These are phyloP conservation scores for Entomortierella beljakovae DNA, from an alignment of 192 early-diverging fungal species.

Conservation along the genomic window DNA sequence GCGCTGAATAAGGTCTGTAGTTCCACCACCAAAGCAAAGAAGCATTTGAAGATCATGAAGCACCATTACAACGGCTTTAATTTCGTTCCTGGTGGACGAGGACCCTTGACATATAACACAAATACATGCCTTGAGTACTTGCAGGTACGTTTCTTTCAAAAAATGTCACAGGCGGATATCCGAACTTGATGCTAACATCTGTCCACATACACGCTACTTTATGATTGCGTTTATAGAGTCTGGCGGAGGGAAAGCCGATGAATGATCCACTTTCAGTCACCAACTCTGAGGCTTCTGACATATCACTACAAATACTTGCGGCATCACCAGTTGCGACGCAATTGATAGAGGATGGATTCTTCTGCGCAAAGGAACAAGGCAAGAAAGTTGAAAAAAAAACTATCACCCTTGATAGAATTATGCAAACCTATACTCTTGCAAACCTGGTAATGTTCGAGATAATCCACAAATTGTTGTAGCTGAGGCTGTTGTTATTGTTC, in stretches of 20 bases:
- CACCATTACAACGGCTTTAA: conserved; percentile 42
- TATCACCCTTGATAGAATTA: conserved; percentile 23
- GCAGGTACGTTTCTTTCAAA: conserved; percentile 32
- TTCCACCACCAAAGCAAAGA: conserved; percentile 17
- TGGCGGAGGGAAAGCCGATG: conserved; percentile 13
- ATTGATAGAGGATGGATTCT: conserved; percentile 24
- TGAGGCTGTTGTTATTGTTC: conserved; percentile 22
- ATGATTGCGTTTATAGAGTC: conserved; percentile 23
- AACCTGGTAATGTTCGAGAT: conserved; percentile 28
- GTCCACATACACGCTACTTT: conserved; percentile 10
- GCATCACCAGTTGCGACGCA: conserved; percentile 35
- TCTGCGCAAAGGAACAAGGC: conserved; percentile 24
- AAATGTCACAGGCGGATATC: conserved; percentile 1
- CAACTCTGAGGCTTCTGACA: conserved; percentile 30
- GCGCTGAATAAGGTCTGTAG: conserved; percentile 20
- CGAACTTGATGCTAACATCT: conserved; percentile 2
- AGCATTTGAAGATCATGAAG: conserved; percentile 47
- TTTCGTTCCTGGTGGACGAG: conserved; percentile 30
- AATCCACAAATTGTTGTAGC: conserved; percentile 7
- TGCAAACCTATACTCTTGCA: conserved; percentile 20
- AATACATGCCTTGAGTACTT: conserved; percentile 52
- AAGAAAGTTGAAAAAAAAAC: conserved; percentile 19
- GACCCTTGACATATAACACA: conserved; percentile 39
- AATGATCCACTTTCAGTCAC: conserved; percentile 37
- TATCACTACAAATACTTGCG: conserved; percentile 25